These are phyloP conservation scores for Suillus weaverae DNA, from an alignment of 768 basidiomycete species.

Conservation along the genomic window DNA sequence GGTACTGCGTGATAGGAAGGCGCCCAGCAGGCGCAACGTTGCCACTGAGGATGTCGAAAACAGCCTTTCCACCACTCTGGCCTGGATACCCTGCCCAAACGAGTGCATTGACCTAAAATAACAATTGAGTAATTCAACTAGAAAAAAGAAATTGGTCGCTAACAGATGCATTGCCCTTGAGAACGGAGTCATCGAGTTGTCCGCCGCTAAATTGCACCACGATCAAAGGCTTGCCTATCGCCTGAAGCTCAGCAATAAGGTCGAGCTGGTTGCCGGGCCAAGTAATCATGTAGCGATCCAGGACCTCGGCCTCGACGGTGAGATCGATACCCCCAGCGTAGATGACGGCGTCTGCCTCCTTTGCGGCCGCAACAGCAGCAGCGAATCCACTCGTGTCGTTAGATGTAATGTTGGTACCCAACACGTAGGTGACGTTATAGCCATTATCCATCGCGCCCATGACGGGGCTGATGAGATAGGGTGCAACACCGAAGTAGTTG, in stretches of 20 bases:
- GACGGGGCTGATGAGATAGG: slow-evolving; percentile 55
- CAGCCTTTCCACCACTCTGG: slow-evolving; percentile 45
- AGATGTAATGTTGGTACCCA: slow-evolving; percentile 43
- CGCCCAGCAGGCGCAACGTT: slow-evolving; percentile 56
- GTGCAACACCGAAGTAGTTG: slow-evolving; percentile 55
- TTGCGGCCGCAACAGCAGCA: slow-evolving; percentile 51
- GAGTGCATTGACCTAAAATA: slow-evolving; percentile 47
- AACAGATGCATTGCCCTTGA: slow-evolving; percentile 46
- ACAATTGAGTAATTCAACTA: background rate
- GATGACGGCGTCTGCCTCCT: slow-evolving; percentile 48
- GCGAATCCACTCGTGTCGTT: slow-evolving; percentile 46
- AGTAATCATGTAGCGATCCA: slow-evolving; percentile 47
- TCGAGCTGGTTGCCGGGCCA: slow-evolving; percentile 61
- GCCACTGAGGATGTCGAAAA: slow-evolving; percentile 53
- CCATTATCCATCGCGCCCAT: slow-evolving; percentile 49
- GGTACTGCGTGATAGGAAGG: slow-evolving; percentile 55
- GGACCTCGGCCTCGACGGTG: slow-evolving; percentile 46
- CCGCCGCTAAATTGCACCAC: slow-evolving; percentile 59
- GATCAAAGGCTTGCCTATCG: slow-evolving; percentile 50
- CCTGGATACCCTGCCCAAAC: slow-evolving; percentile 51
- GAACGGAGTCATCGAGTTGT: slow-evolving; percentile 48
- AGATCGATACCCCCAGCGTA: slow-evolving; percentile 57
- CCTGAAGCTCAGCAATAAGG: slow-evolving; percentile 44
- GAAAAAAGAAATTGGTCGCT: slow-evolving; percentile 11
- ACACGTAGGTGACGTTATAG: slow-evolving; percentile 43